Evolutionary conservation across 1,139 yeast species (phyloP), one percentile per base, ranked within the genome.

Genomic region (Sugiyamaella japonica): DNA sequence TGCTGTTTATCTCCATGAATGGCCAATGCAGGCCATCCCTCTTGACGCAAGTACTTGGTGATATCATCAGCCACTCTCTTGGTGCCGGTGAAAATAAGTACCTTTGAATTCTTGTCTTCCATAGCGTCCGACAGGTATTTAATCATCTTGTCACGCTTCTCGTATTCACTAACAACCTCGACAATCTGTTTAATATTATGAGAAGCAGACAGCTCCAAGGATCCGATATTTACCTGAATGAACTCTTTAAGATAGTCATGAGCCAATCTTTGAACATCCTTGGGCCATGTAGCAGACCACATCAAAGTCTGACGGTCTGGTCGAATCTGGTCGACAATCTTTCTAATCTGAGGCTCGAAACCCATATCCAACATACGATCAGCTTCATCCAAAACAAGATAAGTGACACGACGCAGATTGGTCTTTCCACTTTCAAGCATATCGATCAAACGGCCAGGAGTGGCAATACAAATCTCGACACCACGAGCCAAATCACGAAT

Each of bases 221-320:
- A 93, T 72, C 99, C 99, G 73, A 93, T 78, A 66, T 89, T 91
- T 64, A 93, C 99, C 78, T 93, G 99, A 70, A 93, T 91, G 68
- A 93, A 95, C 71, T 93, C 97, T 60, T 82, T 76, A 73, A 91
- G 80, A 75, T 89, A 93, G 74, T 93, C 99, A 68, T 86, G 81
- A 63, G 98, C 95, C 70, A 93, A 81, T 64, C 84, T 79, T 79
- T 91, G 95, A 61, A 93, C 98, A 74, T 89, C 96, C 81, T 90
- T 90, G 69, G 99, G 99, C 99, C 99, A 93, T 55, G 99, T 93
- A 65, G 99, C 99, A 62, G 98, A 90, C 98, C 98, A 93, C 97
- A 93, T 89, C 70, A 93, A 82, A 59, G 99, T 93, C 79, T 93
- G 99, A 77, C 97, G 87, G 73, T 90, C 97, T 60, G 97, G 97